Percentiles rank a stretch among this genome's conserved stretches.
Conservation (phyloP, 106 monocot species). For the Narthecium ossifragum region DNA sequence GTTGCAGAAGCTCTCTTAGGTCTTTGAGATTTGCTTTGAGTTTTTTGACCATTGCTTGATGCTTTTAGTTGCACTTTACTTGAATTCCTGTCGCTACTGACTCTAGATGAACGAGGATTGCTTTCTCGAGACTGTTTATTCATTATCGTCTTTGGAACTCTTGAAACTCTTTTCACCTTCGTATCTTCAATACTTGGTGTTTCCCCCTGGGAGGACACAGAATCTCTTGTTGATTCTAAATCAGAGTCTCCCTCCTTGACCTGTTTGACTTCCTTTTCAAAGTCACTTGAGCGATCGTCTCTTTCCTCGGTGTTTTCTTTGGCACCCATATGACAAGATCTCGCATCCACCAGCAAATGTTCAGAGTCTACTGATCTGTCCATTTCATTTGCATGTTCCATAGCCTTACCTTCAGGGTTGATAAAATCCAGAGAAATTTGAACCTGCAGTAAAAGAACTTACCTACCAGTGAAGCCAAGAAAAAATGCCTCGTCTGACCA, state of each 20-base stretch:
- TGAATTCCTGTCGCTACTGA: slow-evolving; percentile 29
- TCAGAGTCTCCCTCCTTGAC: slow-evolving; percentile 60
- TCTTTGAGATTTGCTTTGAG: slow-evolving; percentile 50
- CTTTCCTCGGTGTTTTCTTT: slow-evolving; percentile 60
- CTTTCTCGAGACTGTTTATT: slow-evolving; percentile 52
- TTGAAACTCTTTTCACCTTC: slow-evolving; percentile 45
- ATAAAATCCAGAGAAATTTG: slow-evolving; percentile 2
- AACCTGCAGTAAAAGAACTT: slow-evolving; percentile 4
- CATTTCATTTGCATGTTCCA: slow-evolving; percentile 18
- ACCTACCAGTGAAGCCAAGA: too few species aligned
- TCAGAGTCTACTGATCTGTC: slow-evolving; percentile 21
- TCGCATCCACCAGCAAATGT: neutral
- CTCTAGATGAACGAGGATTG: slow-evolving; percentile 34
- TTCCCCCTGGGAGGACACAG: slow-evolving; percentile 64
- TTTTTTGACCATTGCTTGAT: slow-evolving; percentile 42
- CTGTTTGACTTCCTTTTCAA: slow-evolving; percentile 46
- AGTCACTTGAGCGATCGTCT: slow-evolving; percentile 40
- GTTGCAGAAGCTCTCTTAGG: slow-evolving; percentile 25
- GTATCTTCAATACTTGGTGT: slow-evolving; percentile 34
- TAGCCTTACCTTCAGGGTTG: slow-evolving; percentile 9
- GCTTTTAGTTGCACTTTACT: slow-evolving; percentile 53
- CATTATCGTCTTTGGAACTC: slow-evolving; percentile 58
- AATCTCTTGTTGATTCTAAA: slow-evolving; percentile 70
- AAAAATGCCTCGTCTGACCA: too few species aligned
- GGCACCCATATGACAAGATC: slow-evolving; percentile 47